Evolutionary conservation across 805 yeast species (phyloP), one percentile per base, ranked within the genome.

Genomic region (Lipomyces yamanashiensis): DNA sequence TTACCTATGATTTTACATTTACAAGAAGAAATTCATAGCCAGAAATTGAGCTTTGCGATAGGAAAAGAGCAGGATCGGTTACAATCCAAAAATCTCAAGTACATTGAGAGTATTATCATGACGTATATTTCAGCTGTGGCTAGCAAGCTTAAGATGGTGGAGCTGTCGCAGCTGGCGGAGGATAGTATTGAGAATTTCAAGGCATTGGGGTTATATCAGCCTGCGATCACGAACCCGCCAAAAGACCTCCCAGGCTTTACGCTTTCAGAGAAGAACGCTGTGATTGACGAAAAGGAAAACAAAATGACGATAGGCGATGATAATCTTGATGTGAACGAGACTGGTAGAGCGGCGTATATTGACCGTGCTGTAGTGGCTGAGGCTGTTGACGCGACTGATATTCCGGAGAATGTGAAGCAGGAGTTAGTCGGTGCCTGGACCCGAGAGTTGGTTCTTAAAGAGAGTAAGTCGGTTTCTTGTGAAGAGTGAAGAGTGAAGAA

Each of bases 1-100:
- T 15, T 67, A 4, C 68, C 69, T 12, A 63, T 66, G 65, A 39
- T 66, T 13, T 43, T 67, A 53, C 56, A 60, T 12, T 54, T 66
- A 33, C 69, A 66, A 21, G 63, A 57, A 9, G 19, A 50, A 13
- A n/a, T 64, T 9, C 58, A 58, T 23, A 23, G 37, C 21, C 49
- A 43, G 13, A 43, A 21, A 21, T 2, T n/a, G 15, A n/a, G 51
- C 50, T 33, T 36, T 13, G 4, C 28, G 39, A 45, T 21, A 12
- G 48, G 10, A 7, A 19, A 40, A 47, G 54, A 28, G 43, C 53
- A 45, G 55, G 7, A 33, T 15, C 54, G 41, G 40, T 19, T 51
- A 7, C 19, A 15, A 15, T 40, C 55, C 23, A 17, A 36, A 17
- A 53, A 55, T 39, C 48, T 61, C 41, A 36, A 49, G 23, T 36